Base-by-base conservation (phyloP, 2,329 filamentous ascomycete species). In the Akanthomyces muscarius region DNA sequence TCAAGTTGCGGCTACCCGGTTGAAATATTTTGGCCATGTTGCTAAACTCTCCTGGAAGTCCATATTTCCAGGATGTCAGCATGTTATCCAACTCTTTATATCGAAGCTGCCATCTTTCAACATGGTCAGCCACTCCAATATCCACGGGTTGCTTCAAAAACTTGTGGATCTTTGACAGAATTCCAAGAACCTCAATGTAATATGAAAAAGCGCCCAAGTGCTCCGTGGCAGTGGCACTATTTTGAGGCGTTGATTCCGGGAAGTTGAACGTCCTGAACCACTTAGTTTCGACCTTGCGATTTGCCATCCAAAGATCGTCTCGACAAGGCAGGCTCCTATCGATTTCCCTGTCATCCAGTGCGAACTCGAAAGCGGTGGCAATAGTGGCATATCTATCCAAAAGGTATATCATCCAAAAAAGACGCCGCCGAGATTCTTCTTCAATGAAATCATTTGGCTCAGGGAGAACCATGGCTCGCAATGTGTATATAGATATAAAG, bases 371-470 rank as follows among this genome's bases (percentile, higher is more conserved):
- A 0, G 93, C 92, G 0, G 93, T 97, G 0, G 92, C 89, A 62
- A 97, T 88, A 0, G 92, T 97, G 0, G 92, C 92, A 71, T 96
- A 97, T 56, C 93, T 84, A 72, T 97, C 93, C 6, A 97, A 81
- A 14, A 97, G 78, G 71, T 96, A 97, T 13, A 96, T 88, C 87
- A 96, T 94, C 93, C 93, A 97, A 74, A 97, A 96, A 1, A 97
- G 79, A 30, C 93, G 83, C 33, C 93, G 84, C 33, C 92, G 82
- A 48, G 90, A 90, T 74, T 97, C 93, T 65, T 97, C 93, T 72
- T 97, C 92, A 62, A 96, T 89, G 74, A 93, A 97, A 65, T 92
- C 90, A 57, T 86, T 87, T 0, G 93, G 85, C 65, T 96, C 92
- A 0, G 92, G 90, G 0, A 97, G 80, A 3, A 94, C 88, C 79